These are phyloP conservation scores for Auriculariales sp. DNA, from an alignment of 768 basidiomycete genomes.

Conservation along the genomic window DNA sequence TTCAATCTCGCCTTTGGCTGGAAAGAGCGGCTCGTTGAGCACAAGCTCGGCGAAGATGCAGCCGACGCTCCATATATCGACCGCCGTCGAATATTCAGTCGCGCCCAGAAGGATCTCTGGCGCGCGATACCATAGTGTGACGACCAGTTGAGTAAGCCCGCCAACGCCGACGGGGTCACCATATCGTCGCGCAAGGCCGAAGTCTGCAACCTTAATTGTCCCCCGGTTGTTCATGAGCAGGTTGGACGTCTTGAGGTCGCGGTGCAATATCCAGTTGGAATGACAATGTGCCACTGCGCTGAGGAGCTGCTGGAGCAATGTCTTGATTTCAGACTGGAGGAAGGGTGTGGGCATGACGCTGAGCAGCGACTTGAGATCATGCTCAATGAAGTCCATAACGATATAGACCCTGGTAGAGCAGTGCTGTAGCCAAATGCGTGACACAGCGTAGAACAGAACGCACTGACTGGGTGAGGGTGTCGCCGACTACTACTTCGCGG, in stretches of 20 bases:
- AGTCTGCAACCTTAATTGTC: constrained; percentile 97
- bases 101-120: constrained; percentile 93
- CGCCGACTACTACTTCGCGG: constrained; percentile 94
- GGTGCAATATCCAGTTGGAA: constrained; percentile 92
- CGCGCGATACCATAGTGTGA: constrained; percentile 98
- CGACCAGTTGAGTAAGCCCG: constrained; percentile 96
- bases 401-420: constrained; percentile 68
- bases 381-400: constrained; percentile 99
- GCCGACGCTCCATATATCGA: constrained; percentile 98
- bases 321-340: constrained; percentile 96
- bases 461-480: constrained; percentile 96
- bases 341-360: constrained; percentile 94
- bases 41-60: constrained; percentile 97
- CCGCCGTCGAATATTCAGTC: constrained; percentile 83
- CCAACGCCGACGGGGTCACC: constrained; percentile 93
- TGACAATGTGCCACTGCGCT: constrained; percentile 92
- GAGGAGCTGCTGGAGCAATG: constrained; percentile 81
- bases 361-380: constrained; percentile 93
- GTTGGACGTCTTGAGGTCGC: constrained; percentile 95
- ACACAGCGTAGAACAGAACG: constrained; percentile 6
- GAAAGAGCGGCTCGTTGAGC: constrained; percentile 91
- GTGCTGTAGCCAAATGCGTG: constrained; percentile 3
- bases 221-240: constrained; percentile 98
- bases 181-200: constrained; percentile 88
- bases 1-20: constrained; percentile 90